Conservation (phyloP, 306 rosid species). For the Cucurbita pepo region DNA sequence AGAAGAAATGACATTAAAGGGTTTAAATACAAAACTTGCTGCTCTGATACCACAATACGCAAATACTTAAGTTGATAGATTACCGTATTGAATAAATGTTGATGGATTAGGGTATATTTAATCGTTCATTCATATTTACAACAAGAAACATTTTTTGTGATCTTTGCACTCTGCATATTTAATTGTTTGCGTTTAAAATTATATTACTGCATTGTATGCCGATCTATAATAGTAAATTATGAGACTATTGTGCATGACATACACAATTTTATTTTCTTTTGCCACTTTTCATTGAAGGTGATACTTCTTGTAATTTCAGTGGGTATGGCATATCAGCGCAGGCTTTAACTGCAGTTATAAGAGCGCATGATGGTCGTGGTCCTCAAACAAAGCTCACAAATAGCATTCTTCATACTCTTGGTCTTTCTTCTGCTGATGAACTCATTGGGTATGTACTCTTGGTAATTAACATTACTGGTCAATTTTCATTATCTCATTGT, state of each 20-base stretch:
- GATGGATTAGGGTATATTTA: not conserved
- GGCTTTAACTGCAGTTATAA: constrained; percentile 71
- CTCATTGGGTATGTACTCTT: constrained; percentile 51
- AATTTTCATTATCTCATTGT: not conserved
- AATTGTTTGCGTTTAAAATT: not conserved
- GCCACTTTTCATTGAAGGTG: not conserved
- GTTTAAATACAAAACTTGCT: not conserved
- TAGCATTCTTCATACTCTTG: constrained; percentile 38
- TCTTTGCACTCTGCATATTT: not conserved
- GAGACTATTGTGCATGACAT: not conserved
- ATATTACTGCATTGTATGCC: not conserved
- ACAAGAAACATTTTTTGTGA: not conserved
- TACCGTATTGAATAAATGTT: not conserved
- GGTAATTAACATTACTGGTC: not conserved
- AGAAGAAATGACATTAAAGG: not conserved
- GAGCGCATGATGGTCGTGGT: constrained; percentile 87
- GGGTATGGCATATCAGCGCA: constrained; percentile 91
- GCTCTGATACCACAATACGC: not conserved
- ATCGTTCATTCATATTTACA: not conserved
- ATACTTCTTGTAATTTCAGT: constrained; percentile 23
- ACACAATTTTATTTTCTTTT: not conserved
- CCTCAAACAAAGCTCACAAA: constrained; percentile 46
- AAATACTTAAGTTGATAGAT: not conserved
- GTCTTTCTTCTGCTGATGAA: constrained; percentile 72
- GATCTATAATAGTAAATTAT: not conserved